Evolutionary conservation across 768 basidiomycete genomes (phyloP).

Genomic region (Termitomyces sp.): DNA sequence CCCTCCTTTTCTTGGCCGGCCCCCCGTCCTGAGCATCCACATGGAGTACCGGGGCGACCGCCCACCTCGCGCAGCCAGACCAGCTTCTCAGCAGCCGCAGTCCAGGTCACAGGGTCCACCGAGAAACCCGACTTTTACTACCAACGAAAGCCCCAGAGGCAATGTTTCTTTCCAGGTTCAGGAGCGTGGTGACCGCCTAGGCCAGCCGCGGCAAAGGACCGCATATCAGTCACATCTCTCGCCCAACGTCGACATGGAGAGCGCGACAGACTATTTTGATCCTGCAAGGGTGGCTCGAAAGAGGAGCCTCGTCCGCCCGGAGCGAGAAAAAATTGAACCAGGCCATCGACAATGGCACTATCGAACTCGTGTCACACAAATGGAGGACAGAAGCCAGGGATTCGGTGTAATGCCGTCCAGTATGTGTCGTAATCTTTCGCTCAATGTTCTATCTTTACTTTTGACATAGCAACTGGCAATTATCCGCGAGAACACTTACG

Average conservation of each 20-base stretch:
- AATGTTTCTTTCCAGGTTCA: conserved; percentile 65
- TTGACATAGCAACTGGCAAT: conserved; percentile 66
- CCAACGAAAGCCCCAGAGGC: conserved; percentile 29
- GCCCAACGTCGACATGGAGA: conserved; percentile 34
- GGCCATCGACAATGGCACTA: conserved; percentile 95
- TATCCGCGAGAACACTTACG: conserved; percentile 59
- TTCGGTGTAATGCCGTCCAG: conserved; percentile 78
- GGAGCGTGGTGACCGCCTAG: conserved; percentile 66
- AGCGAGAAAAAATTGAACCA: conserved; percentile 95
- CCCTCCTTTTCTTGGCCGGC: neutral
- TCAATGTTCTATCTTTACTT: conserved; percentile 4
- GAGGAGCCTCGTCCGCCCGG: conserved; percentile 88
- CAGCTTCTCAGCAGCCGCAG: conserved; percentile 32
- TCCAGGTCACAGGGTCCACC: conserved; percentile 24
- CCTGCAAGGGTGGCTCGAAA: conserved; percentile 63
- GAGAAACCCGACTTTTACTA: conserved; percentile 25
- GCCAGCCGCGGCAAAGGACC: conserved; percentile 42
- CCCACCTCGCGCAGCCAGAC: conserved; percentile 51
- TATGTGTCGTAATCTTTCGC: conserved; percentile 35
- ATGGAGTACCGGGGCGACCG: conserved; percentile 41
- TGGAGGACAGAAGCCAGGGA: conserved; percentile 62
- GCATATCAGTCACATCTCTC: conserved; percentile 32
- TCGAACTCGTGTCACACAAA: conserved; percentile 75
- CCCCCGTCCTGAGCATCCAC: neutral
- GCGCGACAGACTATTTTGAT: conserved; percentile 30